Evolutionary conservation across 108 stramenopile species (phyloP), one percentile per base, ranked within the genome.

Genomic region (Nitzschia palea): DNA sequence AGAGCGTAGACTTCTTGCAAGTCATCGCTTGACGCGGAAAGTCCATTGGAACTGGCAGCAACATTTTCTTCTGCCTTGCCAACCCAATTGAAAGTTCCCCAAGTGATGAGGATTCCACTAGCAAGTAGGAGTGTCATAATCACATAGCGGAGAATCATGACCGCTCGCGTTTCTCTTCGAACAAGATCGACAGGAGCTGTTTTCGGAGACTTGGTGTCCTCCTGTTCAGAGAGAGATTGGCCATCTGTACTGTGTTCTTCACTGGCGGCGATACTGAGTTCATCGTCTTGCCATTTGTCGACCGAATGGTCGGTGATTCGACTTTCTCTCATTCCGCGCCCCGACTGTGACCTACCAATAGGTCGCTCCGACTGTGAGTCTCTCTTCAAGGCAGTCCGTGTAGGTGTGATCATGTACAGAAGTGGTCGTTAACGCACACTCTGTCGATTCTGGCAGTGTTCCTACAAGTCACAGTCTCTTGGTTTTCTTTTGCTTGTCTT

Each of bases 161-260:
- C 67, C 1, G 37, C 35, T 9, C 32, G 31, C 1, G 67, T 68
- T 35, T 68, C 67, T 36, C 31, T 55, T 40, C 25, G 15, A 8
- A 68, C 67, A 3, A 68, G 35, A 45, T 68, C 67, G 29, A 57
- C 33, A 1, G 67, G 67, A 20, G 62, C 44, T 31, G 44, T 63
- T 23, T 63, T 63, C 28, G 62, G 18, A n/a, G 45, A 9, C 3
- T 32, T 50, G 1, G 42, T 1, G 8, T 18, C n/a, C 8, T 61
- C 2, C 4, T 9, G 45, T 5, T 8, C 23, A 9, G 59, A 31
- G 8, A 56, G 2, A 2, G 59, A 60, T 8, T 60, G 59, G 1
- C 62, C 62, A 12, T 31, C 44, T 10, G 45, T n/a, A n/a, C 30
- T 50, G 15, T 32, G 10, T 33, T 56, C 55, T 31, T 56, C 55